Conservation (phyloP, 148 eudicot species). For the Camellia lanceoleosa region DNA sequence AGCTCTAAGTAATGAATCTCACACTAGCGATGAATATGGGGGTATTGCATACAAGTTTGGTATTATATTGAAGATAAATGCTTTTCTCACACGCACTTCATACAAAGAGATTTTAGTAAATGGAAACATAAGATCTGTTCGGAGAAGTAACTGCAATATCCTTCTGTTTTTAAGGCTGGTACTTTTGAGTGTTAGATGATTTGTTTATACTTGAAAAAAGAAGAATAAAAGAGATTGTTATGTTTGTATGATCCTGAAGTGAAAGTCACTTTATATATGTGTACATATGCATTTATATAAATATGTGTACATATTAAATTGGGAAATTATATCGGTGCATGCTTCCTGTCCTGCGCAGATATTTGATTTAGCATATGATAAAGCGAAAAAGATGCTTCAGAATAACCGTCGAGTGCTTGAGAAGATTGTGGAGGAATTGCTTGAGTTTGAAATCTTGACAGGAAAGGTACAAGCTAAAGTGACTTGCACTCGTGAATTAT, state of each 20-base stretch:
- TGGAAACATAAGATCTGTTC: background rate
- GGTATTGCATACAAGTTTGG: background rate
- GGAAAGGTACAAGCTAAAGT: constrained; percentile 57
- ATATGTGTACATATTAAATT: background rate
- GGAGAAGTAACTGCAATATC: background rate
- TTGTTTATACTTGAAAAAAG: background rate
- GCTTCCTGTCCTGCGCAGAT: constrained; percentile 48
- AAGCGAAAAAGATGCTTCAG: constrained; percentile 72
- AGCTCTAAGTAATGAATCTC: background rate
- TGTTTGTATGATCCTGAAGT: background rate
- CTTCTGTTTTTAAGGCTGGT: background rate
- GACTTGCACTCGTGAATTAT: too few relatives aligned
- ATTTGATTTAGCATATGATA: constrained; percentile 74
- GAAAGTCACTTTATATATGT: background rate
- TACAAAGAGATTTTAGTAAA: background rate
- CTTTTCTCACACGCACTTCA: background rate
- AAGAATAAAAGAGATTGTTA: background rate
- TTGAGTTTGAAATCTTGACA: constrained; percentile 70
- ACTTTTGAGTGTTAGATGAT: background rate
- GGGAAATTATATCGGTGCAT: background rate
- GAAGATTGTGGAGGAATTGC: constrained; percentile 75
- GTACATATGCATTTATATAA: background rate
- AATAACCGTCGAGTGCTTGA: constrained; percentile 66
- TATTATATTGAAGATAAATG: background rate
- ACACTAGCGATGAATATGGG: background rate